Conservation (phyloP, 129 eudicot species). For the Tanacetum coccineum region DNA sequence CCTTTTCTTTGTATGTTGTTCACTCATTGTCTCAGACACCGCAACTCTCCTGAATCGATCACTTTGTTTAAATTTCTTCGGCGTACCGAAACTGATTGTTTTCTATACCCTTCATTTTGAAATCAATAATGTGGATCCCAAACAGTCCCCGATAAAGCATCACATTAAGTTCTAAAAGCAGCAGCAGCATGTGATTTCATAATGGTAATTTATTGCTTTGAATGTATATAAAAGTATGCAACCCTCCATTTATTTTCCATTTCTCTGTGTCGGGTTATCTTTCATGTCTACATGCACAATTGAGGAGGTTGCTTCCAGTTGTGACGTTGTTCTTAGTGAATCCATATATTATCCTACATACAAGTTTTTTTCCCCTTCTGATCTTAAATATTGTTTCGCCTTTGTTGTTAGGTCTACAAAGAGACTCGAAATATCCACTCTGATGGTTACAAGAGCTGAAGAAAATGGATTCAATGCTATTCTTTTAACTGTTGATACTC, state of each 20-base stretch:
- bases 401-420: slow-evolving; percentile 49
- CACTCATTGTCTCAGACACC: too few relatives aligned
- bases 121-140: too few relatives aligned
- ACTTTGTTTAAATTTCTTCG: too few relatives aligned
- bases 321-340: slow-evolving; percentile 43
- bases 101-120: too few relatives aligned
- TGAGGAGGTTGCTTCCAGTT: slow-evolving; percentile 91
- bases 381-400: neutral
- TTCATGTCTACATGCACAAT: slow-evolving; percentile 66
- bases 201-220: too few relatives aligned
- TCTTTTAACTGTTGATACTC: slow-evolving; percentile 75
- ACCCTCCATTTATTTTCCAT: neutral
- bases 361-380: neutral
- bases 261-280: slow-evolving; percentile 41
- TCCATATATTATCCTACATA: slow-evolving; percentile 9
- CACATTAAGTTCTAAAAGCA: too few relatives aligned
- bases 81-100: too few relatives aligned
- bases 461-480: slow-evolving; percentile 81
- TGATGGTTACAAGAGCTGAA: slow-evolving; percentile 85
- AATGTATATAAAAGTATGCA: too few relatives aligned
- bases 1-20: too few relatives aligned
- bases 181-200: too few relatives aligned
- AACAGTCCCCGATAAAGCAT: too few relatives aligned
- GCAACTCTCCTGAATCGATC: too few relatives aligned
- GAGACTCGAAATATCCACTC: slow-evolving; percentile 54